A percentile compares a stretch with the other conserved stretches of the same genome.
phyloP scores from a whole-genome alignment of 129 eudicot genomes.

The Ambrosia trifida region DNA sequence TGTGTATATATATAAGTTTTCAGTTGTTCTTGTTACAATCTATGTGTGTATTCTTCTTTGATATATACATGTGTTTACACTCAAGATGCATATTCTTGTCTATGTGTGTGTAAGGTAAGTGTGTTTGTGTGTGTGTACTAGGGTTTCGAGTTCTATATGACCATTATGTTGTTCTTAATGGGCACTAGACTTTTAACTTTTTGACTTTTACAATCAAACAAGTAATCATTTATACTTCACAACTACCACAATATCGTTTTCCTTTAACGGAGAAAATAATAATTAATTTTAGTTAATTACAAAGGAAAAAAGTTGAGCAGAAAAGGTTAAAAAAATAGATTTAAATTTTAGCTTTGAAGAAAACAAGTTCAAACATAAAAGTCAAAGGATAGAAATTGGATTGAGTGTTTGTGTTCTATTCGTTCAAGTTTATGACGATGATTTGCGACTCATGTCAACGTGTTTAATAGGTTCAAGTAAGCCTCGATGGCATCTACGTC shows the following conservation, averaged over 20 bases:
- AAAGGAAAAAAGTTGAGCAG: background rate
- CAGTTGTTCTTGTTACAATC: background rate
- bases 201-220: conserved; percentile 22
- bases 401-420: background rate
- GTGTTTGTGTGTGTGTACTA: background rate
- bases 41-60: background rate
- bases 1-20: background rate
- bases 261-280: background rate
- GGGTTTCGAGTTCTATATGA: conserved; percentile 1
- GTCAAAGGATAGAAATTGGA: background rate
- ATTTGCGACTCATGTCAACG: background rate
- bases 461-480: background rate
- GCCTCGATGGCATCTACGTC: conserved; percentile 63
- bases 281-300: background rate
- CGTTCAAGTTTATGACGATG: background rate
- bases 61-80: background rate
- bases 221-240: conserved; percentile 12
- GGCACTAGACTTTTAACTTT: conserved; percentile 13
- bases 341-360: background rate
- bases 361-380: background rate
- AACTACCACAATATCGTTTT: conserved; percentile 4
- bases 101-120: background rate
- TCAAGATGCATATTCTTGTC: background rate
- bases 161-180: background rate
- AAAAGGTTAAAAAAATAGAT: background rate